phyloP scores from a whole-genome alignment of 1,139 yeast species.

The Blastobotrys capitulatus region DNA sequence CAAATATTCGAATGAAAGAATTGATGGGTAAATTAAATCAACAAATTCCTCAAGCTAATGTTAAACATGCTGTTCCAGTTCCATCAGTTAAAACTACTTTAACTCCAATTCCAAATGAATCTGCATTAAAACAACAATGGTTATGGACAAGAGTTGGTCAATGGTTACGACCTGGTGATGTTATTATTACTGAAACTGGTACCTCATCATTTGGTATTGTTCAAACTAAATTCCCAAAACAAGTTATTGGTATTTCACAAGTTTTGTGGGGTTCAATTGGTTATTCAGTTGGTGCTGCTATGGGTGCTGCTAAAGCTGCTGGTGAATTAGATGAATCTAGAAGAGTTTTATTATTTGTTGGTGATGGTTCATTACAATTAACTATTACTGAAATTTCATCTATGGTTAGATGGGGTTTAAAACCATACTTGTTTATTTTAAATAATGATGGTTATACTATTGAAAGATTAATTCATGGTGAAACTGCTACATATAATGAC shows the following conservation, averaged over 20 bases:
- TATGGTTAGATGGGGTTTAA: conserved; percentile 72
- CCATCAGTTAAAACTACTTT: conserved; percentile 21
- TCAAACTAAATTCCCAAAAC: conserved; percentile 69
- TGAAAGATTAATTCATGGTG: conserved; percentile 84
- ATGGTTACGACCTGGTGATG: conserved; percentile 76
- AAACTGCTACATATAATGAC: conserved; percentile 67
- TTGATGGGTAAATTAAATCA: conserved; percentile 46
- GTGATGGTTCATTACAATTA: conserved; percentile 87
- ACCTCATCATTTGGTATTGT: conserved; percentile 86
- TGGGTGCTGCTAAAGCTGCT: conserved; percentile 84
- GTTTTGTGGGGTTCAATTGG: conserved; percentile 92
- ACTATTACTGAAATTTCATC: conserved; percentile 86
- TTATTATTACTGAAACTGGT: conserved; percentile 82
- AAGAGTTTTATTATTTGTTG: conserved; percentile 77
- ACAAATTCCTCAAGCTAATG: conserved; percentile 14
- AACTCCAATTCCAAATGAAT: conserved; percentile 29
- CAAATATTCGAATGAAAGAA: conserved; percentile 73
- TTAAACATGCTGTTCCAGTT: conserved; percentile 19
- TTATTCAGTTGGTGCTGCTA: conserved; percentile 76
- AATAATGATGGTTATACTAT: conserved; percentile 88
- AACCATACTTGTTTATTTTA: conserved; percentile 74
- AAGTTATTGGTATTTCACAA: conserved; percentile 75
- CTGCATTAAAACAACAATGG: conserved; percentile 65
- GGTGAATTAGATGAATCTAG: conserved; percentile 62
- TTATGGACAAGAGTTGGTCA: conserved; percentile 71